Evolutionary conservation across 257 asterid genomes (phyloP), one percentile per base, ranked within the genome.

Genomic region (Solanum medicagineum): DNA sequence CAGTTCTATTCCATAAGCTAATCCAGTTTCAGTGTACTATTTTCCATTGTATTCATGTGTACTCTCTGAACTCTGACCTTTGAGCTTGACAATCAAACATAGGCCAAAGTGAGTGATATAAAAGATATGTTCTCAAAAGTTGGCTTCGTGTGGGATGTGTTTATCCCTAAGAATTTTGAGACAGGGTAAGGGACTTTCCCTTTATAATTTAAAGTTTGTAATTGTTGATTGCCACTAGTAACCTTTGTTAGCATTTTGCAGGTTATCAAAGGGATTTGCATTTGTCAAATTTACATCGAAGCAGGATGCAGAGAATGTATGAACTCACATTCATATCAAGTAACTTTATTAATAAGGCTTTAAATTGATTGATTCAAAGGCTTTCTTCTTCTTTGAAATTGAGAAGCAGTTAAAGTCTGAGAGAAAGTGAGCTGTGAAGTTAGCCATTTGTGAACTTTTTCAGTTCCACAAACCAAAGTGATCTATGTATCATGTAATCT

Each of bases 101-200:
- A 97, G 98, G 97, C 95, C 77, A 89, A 86, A 85, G 92, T 87
- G 83, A 84, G 89, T 44, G 99, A 97, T 91, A 92, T 94, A 80
- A 94, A 91, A 88, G 92, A 89, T 36, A 91, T 89, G 96, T 97
- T 97, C 86, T 87, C 94, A 79, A 84, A 94, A 20, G 93, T 83
- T 63, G 99, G 98, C 90, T 93, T 89, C 80, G 95, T 95, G 57
- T 95, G 99, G 99, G 99, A 94, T 83, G 97, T 93, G 47, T 83
- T 92, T 90, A 95, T 95, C 89, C 98, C 99, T 68, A 92, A 91
- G 86, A 95, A 95, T 90, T 83, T 92, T 66, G 97, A 88, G 90
- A 95, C 94, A 75, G 94, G 96, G 98, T 97, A 92, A 84, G 59
- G 54, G 74, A 49, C 51, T 49, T 45, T 45, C 47, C 17, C 42